A percentile compares a stretch with the other conserved stretches of the same genome.
Conservation (phyloP, 805 yeast genomes). For the Pichia kluyveri region DNA sequence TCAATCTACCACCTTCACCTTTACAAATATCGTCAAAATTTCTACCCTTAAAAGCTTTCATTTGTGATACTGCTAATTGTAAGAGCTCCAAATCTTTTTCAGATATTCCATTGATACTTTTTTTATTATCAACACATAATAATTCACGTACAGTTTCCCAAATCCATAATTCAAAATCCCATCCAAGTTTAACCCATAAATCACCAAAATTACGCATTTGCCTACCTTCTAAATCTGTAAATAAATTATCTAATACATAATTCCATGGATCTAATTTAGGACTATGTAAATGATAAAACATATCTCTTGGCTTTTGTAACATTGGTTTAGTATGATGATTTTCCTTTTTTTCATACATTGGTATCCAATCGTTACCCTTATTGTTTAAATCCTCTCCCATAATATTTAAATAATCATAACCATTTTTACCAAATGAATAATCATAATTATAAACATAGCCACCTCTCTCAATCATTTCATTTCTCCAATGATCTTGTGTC, state of each 20-base stretch:
- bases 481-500: slow-evolving; percentile 9
- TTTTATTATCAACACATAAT: slow-evolving; percentile 15
- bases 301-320: slow-evolving; percentile 13
- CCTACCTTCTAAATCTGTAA: slow-evolving; percentile 10
- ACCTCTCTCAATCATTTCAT: slow-evolving; percentile 7
- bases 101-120: neutral
- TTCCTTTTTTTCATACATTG: neutral
- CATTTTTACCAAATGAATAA: slow-evolving; percentile 12
- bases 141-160: slow-evolving; percentile 16
- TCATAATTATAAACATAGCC: slow-evolving; percentile 15
- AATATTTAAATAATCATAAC: slow-evolving; percentile 6
- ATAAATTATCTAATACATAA: slow-evolving; percentile 13
- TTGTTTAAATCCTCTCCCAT: slow-evolving; percentile 7
- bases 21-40: slow-evolving; percentile 17
- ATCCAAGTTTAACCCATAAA: slow-evolving; percentile 11
- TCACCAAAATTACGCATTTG: slow-evolving; percentile 21
- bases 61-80: slow-evolving; percentile 3
- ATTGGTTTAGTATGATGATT: slow-evolving; percentile 11
- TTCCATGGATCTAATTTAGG: slow-evolving; percentile 45
- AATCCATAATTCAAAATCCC: slow-evolving; percentile 19
- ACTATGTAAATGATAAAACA: slow-evolving; percentile 37
- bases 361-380: slow-evolving; percentile 3
- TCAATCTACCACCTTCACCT: slow-evolving; percentile 8
- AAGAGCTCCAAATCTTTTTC: neutral
- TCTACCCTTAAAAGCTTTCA: slow-evolving; percentile 15